Evolutionary conservation across 768 basidiomycete genomes (phyloP).

Genomic region (Hypholoma fasciculare): DNA sequence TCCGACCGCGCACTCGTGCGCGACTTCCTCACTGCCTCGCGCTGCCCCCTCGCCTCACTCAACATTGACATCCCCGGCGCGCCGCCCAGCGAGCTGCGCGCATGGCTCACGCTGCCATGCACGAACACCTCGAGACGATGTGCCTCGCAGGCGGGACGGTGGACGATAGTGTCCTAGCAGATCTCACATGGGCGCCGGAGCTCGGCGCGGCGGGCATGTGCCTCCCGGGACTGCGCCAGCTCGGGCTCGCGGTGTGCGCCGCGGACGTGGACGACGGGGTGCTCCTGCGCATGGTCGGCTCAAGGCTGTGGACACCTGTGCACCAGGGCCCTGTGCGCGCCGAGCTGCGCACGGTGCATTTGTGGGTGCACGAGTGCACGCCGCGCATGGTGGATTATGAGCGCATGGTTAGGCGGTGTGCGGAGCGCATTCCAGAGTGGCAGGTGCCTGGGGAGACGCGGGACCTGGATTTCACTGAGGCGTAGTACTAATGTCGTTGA

Average conservation of each 20-base stretch:
- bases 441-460: background rate
- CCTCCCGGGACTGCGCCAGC: conserved; percentile 10
- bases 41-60: background rate
- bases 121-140: conserved; percentile 1
- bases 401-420: conserved; percentile 3
- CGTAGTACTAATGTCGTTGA: no score
- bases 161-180: conserved; percentile 6
- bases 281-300: conserved; percentile 16
- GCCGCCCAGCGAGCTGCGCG: background rate
- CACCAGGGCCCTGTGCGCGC: background rate
- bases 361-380: conserved; percentile 6
- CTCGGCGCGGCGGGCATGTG: background rate
- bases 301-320: conserved; percentile 14
- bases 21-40: background rate
- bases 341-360: conserved; percentile 2
- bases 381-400: conserved; percentile 7
- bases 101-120: conserved; percentile 3
- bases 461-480: background rate
- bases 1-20: background rate
- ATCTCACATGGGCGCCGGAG: conserved; percentile 5
- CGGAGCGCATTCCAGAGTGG: background rate
- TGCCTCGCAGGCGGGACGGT: conserved; percentile 5
- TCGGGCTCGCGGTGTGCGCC: conserved; percentile 4
- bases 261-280: conserved; percentile 7
- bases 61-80: background rate